Conservation (phyloP, 2,329 filamentous ascomycete genomes). For the Cladosporium sp. region DNA sequence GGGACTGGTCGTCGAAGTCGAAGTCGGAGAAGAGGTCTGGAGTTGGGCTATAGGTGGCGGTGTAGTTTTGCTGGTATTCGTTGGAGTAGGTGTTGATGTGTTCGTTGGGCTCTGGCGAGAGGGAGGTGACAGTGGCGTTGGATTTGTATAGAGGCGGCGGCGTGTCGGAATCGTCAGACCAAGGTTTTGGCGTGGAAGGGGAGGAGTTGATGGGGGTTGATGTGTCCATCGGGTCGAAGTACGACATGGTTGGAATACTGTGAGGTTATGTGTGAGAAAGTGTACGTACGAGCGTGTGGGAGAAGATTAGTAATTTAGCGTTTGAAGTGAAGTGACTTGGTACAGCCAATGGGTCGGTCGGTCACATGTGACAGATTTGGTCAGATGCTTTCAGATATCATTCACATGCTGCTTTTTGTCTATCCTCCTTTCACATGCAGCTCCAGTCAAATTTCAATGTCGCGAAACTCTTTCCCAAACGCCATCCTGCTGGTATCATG, state of each 20-base stretch:
- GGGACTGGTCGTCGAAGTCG: background rate
- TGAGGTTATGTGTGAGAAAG: background rate
- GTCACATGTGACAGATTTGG: background rate
- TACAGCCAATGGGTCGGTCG: background rate
- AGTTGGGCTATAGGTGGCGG: too few species aligned
- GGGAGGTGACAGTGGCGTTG: background rate
- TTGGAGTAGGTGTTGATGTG: background rate
- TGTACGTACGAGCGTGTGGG: too few species aligned
- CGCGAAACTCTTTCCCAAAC: background rate
- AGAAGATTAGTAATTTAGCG: too few species aligned
- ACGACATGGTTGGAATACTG: background rate
- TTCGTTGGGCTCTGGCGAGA: background rate
- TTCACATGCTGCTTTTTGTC: background rate
- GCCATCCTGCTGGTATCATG: background rate
- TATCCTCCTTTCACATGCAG: background rate
- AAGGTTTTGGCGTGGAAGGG: background rate
- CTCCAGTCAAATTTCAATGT: background rate
- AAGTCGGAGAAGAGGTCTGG: too few species aligned
- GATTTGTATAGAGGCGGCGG: background rate
- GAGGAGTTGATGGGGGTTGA: background rate
- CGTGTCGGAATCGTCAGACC: background rate
- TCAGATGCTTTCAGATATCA: background rate
- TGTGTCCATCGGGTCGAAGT: background rate
- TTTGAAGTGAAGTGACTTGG: too few species aligned
- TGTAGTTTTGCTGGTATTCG: background rate